phyloP scores from a whole-genome alignment of 2,329 filamentous ascomycete genomes.

The Claviceps sp. region DNA sequence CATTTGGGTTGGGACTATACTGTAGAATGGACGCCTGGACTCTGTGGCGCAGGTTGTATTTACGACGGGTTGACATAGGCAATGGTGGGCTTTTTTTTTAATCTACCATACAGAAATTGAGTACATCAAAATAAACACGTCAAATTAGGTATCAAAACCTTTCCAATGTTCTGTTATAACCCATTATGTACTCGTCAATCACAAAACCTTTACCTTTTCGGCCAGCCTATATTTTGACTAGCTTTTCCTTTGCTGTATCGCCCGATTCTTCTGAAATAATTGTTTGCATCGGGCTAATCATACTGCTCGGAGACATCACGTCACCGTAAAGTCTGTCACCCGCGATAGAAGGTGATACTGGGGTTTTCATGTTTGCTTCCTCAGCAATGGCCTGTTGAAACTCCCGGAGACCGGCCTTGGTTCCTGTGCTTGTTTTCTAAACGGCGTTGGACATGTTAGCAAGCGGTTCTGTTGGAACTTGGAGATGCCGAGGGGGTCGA shows the following conservation, averaged over 20 bases:
- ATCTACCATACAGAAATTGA: too few species aligned
- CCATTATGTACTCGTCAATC: too few species aligned
- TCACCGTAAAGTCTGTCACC: slow-evolving; percentile 10
- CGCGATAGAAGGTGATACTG: slow-evolving; percentile 1
- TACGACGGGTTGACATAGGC: neutral
- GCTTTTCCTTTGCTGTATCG: neutral
- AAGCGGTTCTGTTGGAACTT: neutral
- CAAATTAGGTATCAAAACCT: too few species aligned
- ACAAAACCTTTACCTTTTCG: neutral
- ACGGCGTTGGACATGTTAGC: neutral
- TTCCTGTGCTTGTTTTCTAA: neutral
- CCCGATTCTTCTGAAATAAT: slow-evolving; percentile 1
- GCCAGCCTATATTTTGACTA: neutral
- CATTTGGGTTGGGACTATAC: neutral
- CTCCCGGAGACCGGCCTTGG: neutral
- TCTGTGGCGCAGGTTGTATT: neutral
- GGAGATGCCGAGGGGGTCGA: too few species aligned
- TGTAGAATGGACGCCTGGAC: neutral
- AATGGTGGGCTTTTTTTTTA: too few species aligned
- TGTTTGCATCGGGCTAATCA: slow-evolving; percentile 2
- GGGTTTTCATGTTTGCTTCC: slow-evolving; percentile 2
- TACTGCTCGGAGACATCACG: slow-evolving; percentile 1
- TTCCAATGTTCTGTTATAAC: neutral
- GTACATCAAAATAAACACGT: too few species aligned
- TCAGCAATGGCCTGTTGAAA: slow-evolving; percentile 1